Base-by-base conservation (phyloP, 2,329 filamentous ascomycete genomes). In the Lecanicillium sp. region DNA sequence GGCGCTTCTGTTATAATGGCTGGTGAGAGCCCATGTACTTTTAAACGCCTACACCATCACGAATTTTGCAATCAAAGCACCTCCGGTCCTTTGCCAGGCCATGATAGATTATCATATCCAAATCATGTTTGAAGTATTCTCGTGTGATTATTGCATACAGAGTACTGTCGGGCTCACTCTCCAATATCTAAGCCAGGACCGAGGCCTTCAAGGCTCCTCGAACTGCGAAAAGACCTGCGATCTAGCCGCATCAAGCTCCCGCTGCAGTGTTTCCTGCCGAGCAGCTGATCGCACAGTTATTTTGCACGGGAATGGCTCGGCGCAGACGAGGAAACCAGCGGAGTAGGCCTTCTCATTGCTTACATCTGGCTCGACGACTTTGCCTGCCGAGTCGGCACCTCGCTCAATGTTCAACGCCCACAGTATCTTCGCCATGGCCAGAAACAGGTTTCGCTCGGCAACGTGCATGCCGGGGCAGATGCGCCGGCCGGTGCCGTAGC, bases 381-480 rank as follows among this genome's bases (percentile, higher is more conserved):
- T n/a, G 13, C 29, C 31, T 18, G n/a, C 10, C 10, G 31, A 13
- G 31, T 18, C 18, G 8, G 17, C 31, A 33, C 15, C 31, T 7
- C 6, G 31, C 17, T 33, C 31, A 33, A 64, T 64, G 44, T 17
- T 49, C 31, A 29, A 71, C 0, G 60, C 69, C 71, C 71, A 76
- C 1, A 76, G 44, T 1, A 68, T 37, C 39, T 60, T 60, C 0
- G 64, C 51, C 12, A 63, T 51, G 27, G 48, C 52, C 1, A 62
- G 31, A 41, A 59, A 64, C 14, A 71, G 50, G 17, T 57, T 66
- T 5, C 66, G 59, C 49, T 73, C 69, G 3, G 68, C 66, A 5
- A 75, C 56, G 41, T 73, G 65, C 11, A 69, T 66, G 0, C 69
- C 69, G 1, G 61, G 62, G 44, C 69, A 72, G 17, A 72, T 62